These are phyloP conservation scores for Cairneyella variabilis DNA, from an alignment of 495 filamentous ascomycete genomes.

Conservation along the genomic window DNA sequence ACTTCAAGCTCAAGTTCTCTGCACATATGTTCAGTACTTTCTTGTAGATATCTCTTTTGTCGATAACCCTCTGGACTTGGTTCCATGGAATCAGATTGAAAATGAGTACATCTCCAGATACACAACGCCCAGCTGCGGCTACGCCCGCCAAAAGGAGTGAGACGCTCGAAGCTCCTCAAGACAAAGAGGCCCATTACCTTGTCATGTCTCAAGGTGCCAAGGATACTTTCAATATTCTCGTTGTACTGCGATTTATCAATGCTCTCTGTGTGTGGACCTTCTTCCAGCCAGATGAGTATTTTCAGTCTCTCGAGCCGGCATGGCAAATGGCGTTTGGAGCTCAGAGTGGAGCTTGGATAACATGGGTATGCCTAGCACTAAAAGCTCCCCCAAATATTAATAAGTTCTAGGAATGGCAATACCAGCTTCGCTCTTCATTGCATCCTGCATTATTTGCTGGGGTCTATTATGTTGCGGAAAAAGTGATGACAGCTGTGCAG, in stretches of 20 bases:
- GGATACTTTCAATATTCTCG: conserved; percentile 57
- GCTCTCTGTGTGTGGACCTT: conserved; percentile 85
- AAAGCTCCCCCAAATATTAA: conserved; percentile 1
- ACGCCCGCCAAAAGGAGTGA: too few species aligned
- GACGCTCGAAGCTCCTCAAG: not conserved
- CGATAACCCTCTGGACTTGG: too few species aligned
- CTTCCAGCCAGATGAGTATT: conserved; percentile 99
- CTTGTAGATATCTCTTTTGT: too few species aligned
- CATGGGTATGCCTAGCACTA: conserved; percentile 62
- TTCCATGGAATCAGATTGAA: too few species aligned
- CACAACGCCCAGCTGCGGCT: too few species aligned
- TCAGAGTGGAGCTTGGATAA: conserved; percentile 82
- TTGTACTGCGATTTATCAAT: conserved; percentile 80
- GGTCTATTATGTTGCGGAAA: conserved; percentile 62
- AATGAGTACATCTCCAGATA: conserved; percentile 1
- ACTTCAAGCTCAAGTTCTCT: too few species aligned
- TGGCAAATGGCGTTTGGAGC: conserved; percentile 84
- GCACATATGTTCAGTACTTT: too few species aligned
- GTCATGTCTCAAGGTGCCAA: conserved; percentile 17
- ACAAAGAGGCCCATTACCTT: conserved; percentile 13
- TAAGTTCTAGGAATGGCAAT: conserved; percentile 77
- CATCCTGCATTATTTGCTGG: conserved; percentile 81
- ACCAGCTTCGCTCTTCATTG: conserved; percentile 87
- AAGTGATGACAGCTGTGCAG: conserved; percentile 44
- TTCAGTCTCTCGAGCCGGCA: conserved; percentile 91